Conservation (phyloP, 805 yeast genomes). For the Scheffersomyces coipomensis region DNA sequence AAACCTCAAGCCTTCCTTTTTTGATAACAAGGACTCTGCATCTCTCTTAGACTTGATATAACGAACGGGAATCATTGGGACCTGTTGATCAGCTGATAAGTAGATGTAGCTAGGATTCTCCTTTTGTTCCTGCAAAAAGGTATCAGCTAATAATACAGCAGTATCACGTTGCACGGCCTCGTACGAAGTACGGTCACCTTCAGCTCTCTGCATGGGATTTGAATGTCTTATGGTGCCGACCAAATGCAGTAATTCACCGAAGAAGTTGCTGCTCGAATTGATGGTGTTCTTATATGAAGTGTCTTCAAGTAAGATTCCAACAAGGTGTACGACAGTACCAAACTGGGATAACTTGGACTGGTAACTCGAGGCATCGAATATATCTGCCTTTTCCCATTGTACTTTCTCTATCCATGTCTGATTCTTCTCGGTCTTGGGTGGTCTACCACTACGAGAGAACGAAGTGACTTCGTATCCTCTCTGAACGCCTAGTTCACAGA, state of each 20-base stretch:
- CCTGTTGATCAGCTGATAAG: conserved; percentile 75
- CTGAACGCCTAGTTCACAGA: conserved; percentile 65
- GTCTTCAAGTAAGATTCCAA: conserved; percentile 76
- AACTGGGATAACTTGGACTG: conserved; percentile 43
- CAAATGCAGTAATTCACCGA: conserved; percentile 27
- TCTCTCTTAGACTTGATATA: conserved; percentile 75
- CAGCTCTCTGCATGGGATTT: conserved; percentile 59
- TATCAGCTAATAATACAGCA: conserved; percentile 62
- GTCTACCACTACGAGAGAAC: conserved; percentile 61
- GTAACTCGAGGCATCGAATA: conserved; percentile 65
- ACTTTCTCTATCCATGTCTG: conserved; percentile 57
- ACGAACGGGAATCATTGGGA: conserved; percentile 65
- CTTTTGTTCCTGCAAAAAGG: conserved; percentile 40
- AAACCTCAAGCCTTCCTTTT: conserved; percentile 50
- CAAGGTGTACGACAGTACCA: conserved; percentile 74
- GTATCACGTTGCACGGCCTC: conserved; percentile 68
- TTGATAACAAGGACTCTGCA: conserved; percentile 62
- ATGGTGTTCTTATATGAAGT: conserved; percentile 60
- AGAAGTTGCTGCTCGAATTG: conserved; percentile 38
- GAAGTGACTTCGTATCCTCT: conserved; percentile 69
- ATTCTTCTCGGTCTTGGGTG: conserved; percentile 31
- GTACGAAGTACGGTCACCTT: conserved; percentile 44
- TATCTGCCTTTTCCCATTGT: conserved; percentile 65
- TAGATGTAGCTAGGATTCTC: conserved; percentile 49
- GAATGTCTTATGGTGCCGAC: conserved; percentile 43